phyloP scores from a whole-genome alignment of 352 stramenopile species.

The Halophytophthora polymorphica region DNA sequence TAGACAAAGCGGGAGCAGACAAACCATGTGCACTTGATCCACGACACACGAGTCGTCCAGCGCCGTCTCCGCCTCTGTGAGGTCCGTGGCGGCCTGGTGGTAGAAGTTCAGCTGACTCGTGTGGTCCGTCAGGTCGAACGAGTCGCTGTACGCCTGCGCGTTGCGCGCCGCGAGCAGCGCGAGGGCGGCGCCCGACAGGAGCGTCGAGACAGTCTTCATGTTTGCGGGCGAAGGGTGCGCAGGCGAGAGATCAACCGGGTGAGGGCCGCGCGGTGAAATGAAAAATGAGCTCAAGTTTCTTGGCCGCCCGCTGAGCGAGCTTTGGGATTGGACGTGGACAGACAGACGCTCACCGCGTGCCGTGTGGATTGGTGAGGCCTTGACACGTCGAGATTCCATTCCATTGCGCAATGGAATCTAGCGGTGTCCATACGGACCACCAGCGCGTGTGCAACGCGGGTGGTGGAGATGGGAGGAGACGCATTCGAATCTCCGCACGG shows the following conservation, averaged over 20 bases:
- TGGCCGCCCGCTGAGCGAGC: no score
- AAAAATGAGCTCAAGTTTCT: slow-evolving; percentile 23
- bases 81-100: slow-evolving; percentile 38
- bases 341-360: no score
- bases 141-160: slow-evolving; percentile 27
- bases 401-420: no score
- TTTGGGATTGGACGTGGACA: no score
- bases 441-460: no score
- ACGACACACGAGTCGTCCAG: slow-evolving; percentile 41
- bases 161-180: slow-evolving; percentile 10
- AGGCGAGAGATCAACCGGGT: not conserved
- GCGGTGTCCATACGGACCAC: no score
- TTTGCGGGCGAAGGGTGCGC: not conserved
- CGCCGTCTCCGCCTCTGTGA: slow-evolving; percentile 31
- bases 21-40: slow-evolving; percentile 51
- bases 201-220: slow-evolving; percentile 34
- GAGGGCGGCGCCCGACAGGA: slow-evolving; percentile 10
- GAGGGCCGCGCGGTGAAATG: slow-evolving; percentile 16
- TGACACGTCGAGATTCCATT: no score
- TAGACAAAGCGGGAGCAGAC: no score
- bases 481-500: no score
- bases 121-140: slow-evolving; percentile 56
- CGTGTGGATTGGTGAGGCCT: no score
- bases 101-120: slow-evolving; percentile 63
- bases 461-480: no score